Evolutionary conservation across 331 rosid species (phyloP).

Genomic region (Quercus tomentella): DNA sequence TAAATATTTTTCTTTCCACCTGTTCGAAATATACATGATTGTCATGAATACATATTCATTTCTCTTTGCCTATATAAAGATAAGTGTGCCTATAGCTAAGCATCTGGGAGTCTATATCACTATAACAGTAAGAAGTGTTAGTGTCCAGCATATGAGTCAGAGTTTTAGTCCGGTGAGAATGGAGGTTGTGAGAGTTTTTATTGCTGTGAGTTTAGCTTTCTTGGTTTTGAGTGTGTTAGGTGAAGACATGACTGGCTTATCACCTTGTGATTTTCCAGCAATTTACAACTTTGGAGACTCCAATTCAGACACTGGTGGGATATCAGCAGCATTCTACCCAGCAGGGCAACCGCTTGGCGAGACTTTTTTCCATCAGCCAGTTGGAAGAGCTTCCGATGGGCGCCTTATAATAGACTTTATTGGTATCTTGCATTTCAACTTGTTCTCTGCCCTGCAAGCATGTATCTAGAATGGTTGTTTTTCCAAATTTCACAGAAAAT

Average conservation of each 20-base stretch:
- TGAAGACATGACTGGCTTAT: constrained; percentile 3
- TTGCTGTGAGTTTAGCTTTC: constrained; percentile 12
- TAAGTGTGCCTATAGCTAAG: not conserved
- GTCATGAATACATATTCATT: not conserved
- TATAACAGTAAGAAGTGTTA: not conserved
- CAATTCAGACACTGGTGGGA: constrained; percentile 88
- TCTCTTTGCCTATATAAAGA: not conserved
- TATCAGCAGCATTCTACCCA: constrained; percentile 68
- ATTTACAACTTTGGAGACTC: constrained; percentile 90
- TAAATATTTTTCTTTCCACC: not conserved
- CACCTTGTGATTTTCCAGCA: constrained; percentile 53
- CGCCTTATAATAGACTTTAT: constrained; percentile 69
- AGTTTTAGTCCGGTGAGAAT: constrained; percentile 14
- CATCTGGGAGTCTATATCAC: not conserved
- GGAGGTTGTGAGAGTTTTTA: constrained; percentile 12
- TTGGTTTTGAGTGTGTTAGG: constrained; percentile 22
- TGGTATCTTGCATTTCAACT: constrained; percentile 25
- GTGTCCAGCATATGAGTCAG: not conserved
- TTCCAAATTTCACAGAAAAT: not conserved
- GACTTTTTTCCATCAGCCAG: constrained; percentile 60
- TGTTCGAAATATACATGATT: not conserved
- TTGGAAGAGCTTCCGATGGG: constrained; percentile 72
- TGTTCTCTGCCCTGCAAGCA: not conserved
- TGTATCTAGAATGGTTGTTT: not conserved
- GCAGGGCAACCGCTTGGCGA: constrained; percentile 49